phyloP scores from a whole-genome alignment of 495 filamentous ascomycete species.

The Acidiella bohemica region DNA sequence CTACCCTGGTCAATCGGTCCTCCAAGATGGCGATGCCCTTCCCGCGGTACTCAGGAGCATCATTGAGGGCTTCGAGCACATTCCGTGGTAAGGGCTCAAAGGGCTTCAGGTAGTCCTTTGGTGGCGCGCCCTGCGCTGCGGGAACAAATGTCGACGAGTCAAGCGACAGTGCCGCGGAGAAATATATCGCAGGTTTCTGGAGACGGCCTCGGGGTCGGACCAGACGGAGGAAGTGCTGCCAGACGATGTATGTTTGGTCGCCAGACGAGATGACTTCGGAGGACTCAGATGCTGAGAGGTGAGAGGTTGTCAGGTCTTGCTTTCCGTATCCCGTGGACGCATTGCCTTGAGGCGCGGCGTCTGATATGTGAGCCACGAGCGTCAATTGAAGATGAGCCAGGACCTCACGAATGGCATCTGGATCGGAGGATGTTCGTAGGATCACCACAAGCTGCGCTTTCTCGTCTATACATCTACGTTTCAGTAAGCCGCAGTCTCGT shows the following conservation, averaged over 20 bases:
- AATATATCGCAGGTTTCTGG: conserved; percentile 19
- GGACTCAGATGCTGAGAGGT: background rate
- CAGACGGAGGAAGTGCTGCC: conserved; percentile 10
- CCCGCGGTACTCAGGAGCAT: conserved; percentile 3
- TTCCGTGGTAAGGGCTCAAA: conserved; percentile 15
- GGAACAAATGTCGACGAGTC: background rate
- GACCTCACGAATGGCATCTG: conserved; percentile 4
- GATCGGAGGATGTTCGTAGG: conserved; percentile 3
- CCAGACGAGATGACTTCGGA: background rate
- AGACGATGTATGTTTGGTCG: conserved; percentile 12
- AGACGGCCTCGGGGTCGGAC: conserved; percentile 12
- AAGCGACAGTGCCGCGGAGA: conserved; percentile 13
- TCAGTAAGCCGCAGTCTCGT: conserved; percentile 12
- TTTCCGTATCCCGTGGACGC: conserved; percentile 14
- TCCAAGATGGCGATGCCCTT: conserved; percentile 12
- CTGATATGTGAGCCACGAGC: conserved; percentile 16
- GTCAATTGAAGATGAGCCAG: conserved; percentile 8
- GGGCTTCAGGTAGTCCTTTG: conserved; percentile 8
- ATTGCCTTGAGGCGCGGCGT: conserved; percentile 15
- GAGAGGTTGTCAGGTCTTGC: conserved; percentile 6
- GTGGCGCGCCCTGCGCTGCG: background rate
- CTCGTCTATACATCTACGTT: conserved; percentile 17
- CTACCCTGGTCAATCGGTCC: conserved; percentile 11
- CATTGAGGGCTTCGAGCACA: conserved; percentile 14
- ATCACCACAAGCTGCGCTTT: conserved; percentile 6